A percentile compares a stretch with the other conserved stretches of the same genome.
Evolutionary conservation across 2,329 filamentous ascomycete species (phyloP).

Genomic region (Triangularia verruculosa): DNA sequence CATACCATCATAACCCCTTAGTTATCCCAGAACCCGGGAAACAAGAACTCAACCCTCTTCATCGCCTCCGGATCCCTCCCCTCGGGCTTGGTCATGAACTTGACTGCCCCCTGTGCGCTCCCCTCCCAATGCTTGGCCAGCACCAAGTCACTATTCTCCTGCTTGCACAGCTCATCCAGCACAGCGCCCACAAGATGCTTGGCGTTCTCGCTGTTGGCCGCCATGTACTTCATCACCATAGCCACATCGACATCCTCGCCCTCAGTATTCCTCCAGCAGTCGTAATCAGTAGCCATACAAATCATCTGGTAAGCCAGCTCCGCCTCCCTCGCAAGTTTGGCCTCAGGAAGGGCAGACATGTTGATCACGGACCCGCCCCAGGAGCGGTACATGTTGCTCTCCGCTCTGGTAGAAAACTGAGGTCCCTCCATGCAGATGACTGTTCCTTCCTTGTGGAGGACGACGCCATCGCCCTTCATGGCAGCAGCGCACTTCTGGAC

Average conservation of each 20-base stretch:
- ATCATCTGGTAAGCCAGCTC: conserved; percentile 98
- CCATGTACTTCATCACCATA: conserved; percentile 97
- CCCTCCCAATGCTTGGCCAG: conserved; percentile 79
- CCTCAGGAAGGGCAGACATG: conserved; percentile 94
- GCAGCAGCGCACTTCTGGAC: conserved; percentile 72
- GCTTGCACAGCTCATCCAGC: conserved; percentile 76
- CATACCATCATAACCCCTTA: conserved; percentile 21
- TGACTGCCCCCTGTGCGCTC: conserved; percentile 70
- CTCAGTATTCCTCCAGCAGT: conserved; percentile 86
- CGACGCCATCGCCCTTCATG: conserved; percentile 80
- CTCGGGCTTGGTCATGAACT: conserved; percentile 75
- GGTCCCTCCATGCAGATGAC: conserved; percentile 98
- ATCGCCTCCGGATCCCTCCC: conserved; percentile 71
- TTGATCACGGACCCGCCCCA: conserved; percentile 97
- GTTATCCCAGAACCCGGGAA: conserved; percentile 70
- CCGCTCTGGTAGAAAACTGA: conserved; percentile 93
- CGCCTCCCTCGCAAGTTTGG: conserved; percentile 92
- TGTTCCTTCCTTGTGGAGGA: conserved; percentile 78
- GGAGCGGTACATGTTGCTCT: conserved; percentile 89
- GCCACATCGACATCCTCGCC: conserved; percentile 87
- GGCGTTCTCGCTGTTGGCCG: conserved; percentile 85
- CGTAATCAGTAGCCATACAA: conserved; percentile 99
- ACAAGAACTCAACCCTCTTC: conserved; percentile 81
- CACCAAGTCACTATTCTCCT: conserved; percentile 73
- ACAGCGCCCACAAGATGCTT: conserved; percentile 81